Evolutionary conservation across 192 early-diverging fungal genomes (phyloP).

Genomic region (Chytriomyces sp.): DNA sequence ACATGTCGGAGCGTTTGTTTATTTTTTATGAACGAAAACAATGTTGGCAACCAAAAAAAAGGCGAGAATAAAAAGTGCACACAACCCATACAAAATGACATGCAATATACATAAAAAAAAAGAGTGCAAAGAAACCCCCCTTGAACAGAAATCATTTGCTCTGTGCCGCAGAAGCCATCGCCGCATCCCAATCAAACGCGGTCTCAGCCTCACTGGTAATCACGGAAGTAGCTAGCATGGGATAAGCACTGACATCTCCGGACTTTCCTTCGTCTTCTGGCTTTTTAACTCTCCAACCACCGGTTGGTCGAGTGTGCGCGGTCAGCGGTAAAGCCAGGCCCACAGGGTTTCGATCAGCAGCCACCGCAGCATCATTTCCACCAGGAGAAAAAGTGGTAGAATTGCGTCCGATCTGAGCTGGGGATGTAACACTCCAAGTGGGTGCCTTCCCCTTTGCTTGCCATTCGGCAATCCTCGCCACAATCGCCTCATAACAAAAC

Average conservation of each 20-base stretch:
- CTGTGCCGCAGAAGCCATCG: neutral
- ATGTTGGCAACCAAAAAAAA: too few relatives aligned
- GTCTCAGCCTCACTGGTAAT: neutral
- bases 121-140: too few relatives aligned
- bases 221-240: neutral
- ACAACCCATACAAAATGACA: too few relatives aligned
- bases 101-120: too few relatives aligned
- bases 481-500: constrained; percentile 63
- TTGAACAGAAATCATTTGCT: too few relatives aligned
- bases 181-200: constrained; percentile 22
- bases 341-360: neutral
- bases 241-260: neutral
- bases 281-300: constrained; percentile 13
- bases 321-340: neutral
- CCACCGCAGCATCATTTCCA: neutral
- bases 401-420: neutral
- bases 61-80: too few relatives aligned
- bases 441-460: neutral
- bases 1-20: too few relatives aligned
- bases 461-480: constrained; percentile 52
- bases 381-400: neutral
- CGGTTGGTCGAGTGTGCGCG: neutral
- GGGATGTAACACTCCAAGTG: neutral
- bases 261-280: neutral
- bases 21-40: too few relatives aligned